Conservation (phyloP, 202 grass and related monocot species). For the Brachypodium distachyon region DNA sequence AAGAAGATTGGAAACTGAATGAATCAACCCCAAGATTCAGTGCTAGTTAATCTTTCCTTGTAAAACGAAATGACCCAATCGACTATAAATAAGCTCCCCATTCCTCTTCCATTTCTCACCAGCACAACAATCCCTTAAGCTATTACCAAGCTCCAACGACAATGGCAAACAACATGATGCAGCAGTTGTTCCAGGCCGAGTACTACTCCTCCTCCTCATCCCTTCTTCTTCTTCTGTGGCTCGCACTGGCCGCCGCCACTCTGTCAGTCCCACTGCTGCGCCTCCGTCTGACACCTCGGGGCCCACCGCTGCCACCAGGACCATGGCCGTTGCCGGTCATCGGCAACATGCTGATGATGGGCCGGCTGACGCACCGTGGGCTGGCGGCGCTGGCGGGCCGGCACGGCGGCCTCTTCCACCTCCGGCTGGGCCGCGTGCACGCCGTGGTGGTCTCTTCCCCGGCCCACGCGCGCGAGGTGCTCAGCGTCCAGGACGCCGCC, state of each 20-base stretch:
- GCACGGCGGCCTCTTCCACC: slow-evolving; percentile 36
- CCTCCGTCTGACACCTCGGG: too few relatives aligned
- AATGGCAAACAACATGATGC: neutral
- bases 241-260: neutral
- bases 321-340: slow-evolving; percentile 39
- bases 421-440: slow-evolving; percentile 33
- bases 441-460: slow-evolving; percentile 28
- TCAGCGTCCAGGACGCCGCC: slow-evolving; percentile 35
- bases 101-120: neutral
- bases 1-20: neutral
- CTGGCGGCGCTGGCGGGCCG: slow-evolving; percentile 16
- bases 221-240: neutral
- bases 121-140: neutral
- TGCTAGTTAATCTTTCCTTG: too few relatives aligned
- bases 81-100: neutral
- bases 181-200: neutral
- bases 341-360: slow-evolving; percentile 46
- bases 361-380: slow-evolving; percentile 48
- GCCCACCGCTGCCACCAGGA: slow-evolving; percentile 37
- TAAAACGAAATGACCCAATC: neutral
- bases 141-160: neutral
- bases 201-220: too few relatives aligned
- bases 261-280: too few relatives aligned
- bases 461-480: slow-evolving; percentile 36
- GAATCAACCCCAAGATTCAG: neutral